Conservation (phyloP, 2,329 filamentous ascomycete species). For the Botrytis fragariae region DNA sequence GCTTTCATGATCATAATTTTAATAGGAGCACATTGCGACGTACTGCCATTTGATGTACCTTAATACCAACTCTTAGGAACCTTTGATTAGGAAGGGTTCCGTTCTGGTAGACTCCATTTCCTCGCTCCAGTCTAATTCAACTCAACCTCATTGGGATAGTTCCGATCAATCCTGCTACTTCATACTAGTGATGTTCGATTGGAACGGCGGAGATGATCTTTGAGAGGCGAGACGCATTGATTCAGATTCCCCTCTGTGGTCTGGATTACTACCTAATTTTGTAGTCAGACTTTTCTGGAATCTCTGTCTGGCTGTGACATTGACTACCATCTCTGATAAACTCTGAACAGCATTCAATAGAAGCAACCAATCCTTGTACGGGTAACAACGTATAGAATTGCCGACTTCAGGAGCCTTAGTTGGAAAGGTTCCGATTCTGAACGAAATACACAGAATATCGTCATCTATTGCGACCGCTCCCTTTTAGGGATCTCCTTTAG, state of each 20-base stretch:
- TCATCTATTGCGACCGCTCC: not conserved
- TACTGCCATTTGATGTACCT: not conserved
- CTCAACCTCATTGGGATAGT: not conserved
- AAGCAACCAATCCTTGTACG: not conserved
- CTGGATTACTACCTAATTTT: not conserved
- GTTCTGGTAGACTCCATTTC: not conserved
- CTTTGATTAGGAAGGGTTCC: not conserved
- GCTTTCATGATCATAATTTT: not conserved
- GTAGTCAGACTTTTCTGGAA: not conserved
- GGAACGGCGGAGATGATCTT: not conserved
- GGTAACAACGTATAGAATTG: not conserved
- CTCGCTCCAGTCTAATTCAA: not conserved
- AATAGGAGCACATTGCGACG: not conserved
- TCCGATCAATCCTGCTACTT: not conserved
- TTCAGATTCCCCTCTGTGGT: not conserved
- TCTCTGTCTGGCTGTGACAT: not conserved
- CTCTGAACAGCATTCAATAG: not conserved
- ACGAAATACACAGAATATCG: not conserved
- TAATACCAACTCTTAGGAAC: not conserved
- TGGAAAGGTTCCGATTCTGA: not conserved
- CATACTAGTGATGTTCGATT: not conserved
- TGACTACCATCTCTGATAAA: not conserved
- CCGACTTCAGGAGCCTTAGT: not conserved
- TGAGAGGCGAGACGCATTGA: not conserved
- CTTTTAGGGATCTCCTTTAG: not conserved